A percentile compares a stretch with the other conserved stretches of the same genome.
Conservation (phyloP, 2,329 filamentous ascomycete genomes). For the Lasiodiplodia sp. region DNA sequence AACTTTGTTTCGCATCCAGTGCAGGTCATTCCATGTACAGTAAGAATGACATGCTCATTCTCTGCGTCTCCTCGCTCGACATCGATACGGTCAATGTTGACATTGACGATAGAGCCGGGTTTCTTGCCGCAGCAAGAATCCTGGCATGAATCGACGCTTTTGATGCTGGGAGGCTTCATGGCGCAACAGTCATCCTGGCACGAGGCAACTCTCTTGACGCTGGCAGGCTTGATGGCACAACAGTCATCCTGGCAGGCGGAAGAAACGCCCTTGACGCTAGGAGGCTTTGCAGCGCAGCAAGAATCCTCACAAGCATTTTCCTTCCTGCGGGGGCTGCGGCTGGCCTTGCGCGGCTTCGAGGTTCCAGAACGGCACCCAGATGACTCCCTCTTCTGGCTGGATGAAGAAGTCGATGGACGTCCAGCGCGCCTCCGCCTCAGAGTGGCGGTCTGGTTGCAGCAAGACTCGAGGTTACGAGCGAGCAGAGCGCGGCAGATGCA, state of each 20-base stretch:
- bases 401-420: background rate
- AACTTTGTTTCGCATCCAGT: slow-evolving; percentile 75
- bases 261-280: background rate
- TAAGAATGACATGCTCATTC: slow-evolving; percentile 65
- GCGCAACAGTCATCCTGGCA: slow-evolving; percentile 2
- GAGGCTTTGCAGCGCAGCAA: background rate
- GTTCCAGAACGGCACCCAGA: background rate
- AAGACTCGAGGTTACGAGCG: slow-evolving; percentile 19
- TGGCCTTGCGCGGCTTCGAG: background rate
- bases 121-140: slow-evolving; percentile 10
- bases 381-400: background rate
- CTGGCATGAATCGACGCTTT: background rate
- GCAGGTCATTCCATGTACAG: slow-evolving; percentile 74
- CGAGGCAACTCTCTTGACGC: background rate
- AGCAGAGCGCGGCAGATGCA: slow-evolving; percentile 28
- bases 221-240: background rate
- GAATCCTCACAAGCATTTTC: background rate
- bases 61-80: slow-evolving; percentile 38
- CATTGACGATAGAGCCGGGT: background rate
- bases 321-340: background rate
- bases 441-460: slow-evolving; percentile 17
- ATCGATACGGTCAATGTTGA: slow-evolving; percentile 24
- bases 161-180: background rate
- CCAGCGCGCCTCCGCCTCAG: slow-evolving; percentile 10
- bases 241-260: background rate